These are phyloP conservation scores for Blattamonas nauphoetae DNA, from an alignment of 78 protist genomes.

Conservation along the genomic window DNA sequence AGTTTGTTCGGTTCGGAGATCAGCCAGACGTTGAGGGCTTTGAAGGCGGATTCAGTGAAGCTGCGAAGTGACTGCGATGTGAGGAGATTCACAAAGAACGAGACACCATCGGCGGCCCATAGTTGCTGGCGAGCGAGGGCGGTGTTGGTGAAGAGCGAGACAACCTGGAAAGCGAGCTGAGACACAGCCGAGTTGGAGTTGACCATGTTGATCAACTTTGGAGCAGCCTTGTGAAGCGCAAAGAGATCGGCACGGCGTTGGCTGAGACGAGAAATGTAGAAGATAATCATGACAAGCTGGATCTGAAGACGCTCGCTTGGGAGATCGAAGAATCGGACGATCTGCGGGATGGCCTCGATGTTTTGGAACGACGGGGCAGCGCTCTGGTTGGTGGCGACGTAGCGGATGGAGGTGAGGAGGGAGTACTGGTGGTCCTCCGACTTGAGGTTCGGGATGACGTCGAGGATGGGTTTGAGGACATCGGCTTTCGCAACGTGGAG, in stretches of 20 bases:
- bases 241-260: background rate
- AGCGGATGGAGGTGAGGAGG: slow-evolving; percentile 13
- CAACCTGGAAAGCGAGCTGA: background rate
- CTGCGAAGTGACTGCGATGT: background rate
- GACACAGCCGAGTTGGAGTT: background rate
- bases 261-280: background rate
- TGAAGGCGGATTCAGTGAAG: background rate
- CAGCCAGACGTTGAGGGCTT: background rate
- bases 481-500: background rate
- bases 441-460: background rate
- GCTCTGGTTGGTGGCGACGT: background rate
- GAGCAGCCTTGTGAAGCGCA: background rate
- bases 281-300: slow-evolving; percentile 2
- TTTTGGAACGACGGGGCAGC: background rate
- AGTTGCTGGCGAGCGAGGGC: background rate
- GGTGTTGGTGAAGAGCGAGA: background rate
- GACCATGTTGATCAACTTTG: background rate
- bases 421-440: background rate
- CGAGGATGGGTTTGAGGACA: background rate
- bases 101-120: background rate
- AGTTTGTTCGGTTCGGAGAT: background rate
- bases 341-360: background rate
- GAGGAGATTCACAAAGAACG: background rate
- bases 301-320: background rate
- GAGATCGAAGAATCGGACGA: background rate